Conservation (phyloP, 2,329 filamentous ascomycete genomes). For the Neoscytalidium dimidiatum region DNA sequence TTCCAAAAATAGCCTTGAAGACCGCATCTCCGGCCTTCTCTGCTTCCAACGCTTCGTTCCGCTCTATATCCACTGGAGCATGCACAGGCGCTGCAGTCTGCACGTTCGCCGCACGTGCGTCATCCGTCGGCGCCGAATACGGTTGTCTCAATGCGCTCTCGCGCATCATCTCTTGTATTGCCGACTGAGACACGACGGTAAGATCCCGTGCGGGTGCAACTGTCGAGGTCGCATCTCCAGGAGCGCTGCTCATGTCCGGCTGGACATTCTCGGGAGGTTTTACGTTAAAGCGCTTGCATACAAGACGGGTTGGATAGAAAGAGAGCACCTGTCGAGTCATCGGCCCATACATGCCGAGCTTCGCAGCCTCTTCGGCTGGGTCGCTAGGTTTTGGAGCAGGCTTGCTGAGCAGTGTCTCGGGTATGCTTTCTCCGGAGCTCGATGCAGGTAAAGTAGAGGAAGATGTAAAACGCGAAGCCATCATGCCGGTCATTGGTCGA, state of each 20-base stretch:
- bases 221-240: conserved; percentile 19
- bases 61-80: conserved; percentile 65
- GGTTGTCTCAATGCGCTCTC: conserved; percentile 28
- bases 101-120: conserved; percentile 16
- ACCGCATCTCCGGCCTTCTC: conserved; percentile 76
- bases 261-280: conserved; percentile 57
- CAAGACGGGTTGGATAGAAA: conserved; percentile 77
- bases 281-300: conserved; percentile 97
- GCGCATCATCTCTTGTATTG: conserved; percentile 46
- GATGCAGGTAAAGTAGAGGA: conserved; percentile 52
- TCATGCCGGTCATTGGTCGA: conserved; percentile 85
- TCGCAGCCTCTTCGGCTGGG: conserved; percentile 82
- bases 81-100: conserved; percentile 22
- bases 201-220: conserved; percentile 27
- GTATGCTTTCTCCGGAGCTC: conserved; percentile 26
- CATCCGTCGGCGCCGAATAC: conserved; percentile 21
- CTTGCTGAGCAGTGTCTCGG: conserved; percentile 37
- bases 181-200: conserved; percentile 56
- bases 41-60: conserved; percentile 76
- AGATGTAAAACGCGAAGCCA: conserved; percentile 91
- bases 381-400: conserved; percentile 64
- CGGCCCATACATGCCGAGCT: conserved; percentile 86
- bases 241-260: conserved; percentile 4
- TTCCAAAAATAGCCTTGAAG: conserved; percentile 91
- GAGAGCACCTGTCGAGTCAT: conserved; percentile 73